Evolutionary conservation across 2,329 filamentous ascomycete genomes (phyloP).

Genomic region (Tricladium varicosporioides): DNA sequence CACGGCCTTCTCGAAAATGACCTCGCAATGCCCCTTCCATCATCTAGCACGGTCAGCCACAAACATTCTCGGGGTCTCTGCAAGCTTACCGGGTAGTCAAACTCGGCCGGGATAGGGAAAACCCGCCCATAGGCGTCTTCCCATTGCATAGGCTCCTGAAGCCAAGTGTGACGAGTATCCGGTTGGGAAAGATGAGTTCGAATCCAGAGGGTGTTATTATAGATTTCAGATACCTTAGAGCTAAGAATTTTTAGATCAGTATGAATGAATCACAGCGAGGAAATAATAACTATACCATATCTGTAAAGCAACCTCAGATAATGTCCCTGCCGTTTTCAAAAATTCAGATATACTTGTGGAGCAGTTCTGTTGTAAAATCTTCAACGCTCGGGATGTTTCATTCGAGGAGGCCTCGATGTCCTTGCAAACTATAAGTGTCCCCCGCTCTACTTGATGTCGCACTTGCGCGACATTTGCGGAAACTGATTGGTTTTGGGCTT

Average conservation of each 20-base stretch:
- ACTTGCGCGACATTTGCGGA: background rate
- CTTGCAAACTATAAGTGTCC: background rate
- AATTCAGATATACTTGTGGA: background rate
- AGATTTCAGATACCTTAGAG: background rate
- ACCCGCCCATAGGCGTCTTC: slow-evolving; percentile 8
- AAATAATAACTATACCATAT: background rate
- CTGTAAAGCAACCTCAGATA: background rate
- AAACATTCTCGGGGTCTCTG: background rate
- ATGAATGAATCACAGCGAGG: background rate
- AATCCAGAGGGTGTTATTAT: background rate
- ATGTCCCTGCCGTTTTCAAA: background rate
- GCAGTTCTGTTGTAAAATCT: background rate
- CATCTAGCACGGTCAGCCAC: background rate
- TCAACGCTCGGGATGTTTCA: background rate
- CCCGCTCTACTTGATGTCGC: background rate
- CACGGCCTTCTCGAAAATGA: slow-evolving; percentile 3
- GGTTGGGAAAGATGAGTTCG: background rate
- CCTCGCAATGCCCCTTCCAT: slow-evolving; percentile 6
- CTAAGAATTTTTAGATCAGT: background rate
- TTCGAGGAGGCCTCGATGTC: background rate
- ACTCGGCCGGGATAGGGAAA: background rate
- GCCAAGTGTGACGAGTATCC: slow-evolving; percentile 5
- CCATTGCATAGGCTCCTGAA: slow-evolving; percentile 7
- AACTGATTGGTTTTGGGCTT: background rate
- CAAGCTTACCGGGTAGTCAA: background rate